A percentile compares a stretch with the other conserved stretches of the same genome.
Evolutionary conservation across 73 alveolate genomes (phyloP).

Genomic region (Paraurostyla sp.): DNA sequence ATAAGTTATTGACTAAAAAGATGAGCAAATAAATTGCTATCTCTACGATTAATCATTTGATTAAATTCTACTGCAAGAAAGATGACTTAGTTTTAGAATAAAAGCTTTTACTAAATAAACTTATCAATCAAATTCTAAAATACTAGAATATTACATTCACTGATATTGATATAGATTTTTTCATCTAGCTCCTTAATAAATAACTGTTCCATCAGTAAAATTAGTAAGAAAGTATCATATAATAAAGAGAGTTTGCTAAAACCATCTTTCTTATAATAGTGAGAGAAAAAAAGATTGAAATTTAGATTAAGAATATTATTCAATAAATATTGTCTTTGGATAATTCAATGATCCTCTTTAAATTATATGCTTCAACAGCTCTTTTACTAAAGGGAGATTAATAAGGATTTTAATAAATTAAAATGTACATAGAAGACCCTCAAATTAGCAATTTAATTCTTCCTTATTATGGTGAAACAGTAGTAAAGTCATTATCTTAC

Average conservation of each 20-base stretch:
- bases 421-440: background rate
- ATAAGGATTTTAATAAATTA: slow-evolving; percentile 5
- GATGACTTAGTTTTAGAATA: no score
- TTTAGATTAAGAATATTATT: background rate
- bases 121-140: no score
- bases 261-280: slow-evolving; percentile 1
- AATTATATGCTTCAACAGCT: background rate
- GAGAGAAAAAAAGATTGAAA: background rate
- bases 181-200: no score
- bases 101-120: no score
- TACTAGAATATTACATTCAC: no score
- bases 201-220: background rate
- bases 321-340: background rate
- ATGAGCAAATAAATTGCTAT: no score
- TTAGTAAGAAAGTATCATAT: background rate
- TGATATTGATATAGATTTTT: no score
- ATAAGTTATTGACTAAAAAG: no score
- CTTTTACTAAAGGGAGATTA: slow-evolving; percentile 34
- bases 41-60: no score
- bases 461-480: background rate
- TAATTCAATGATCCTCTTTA: background rate
- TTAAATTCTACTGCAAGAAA: no score
- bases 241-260: background rate
- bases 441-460: background rate
- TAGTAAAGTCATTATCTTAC: background rate